Conservation (phyloP, 441 rosid species). For the Cnidoscolus chayamansa region DNA sequence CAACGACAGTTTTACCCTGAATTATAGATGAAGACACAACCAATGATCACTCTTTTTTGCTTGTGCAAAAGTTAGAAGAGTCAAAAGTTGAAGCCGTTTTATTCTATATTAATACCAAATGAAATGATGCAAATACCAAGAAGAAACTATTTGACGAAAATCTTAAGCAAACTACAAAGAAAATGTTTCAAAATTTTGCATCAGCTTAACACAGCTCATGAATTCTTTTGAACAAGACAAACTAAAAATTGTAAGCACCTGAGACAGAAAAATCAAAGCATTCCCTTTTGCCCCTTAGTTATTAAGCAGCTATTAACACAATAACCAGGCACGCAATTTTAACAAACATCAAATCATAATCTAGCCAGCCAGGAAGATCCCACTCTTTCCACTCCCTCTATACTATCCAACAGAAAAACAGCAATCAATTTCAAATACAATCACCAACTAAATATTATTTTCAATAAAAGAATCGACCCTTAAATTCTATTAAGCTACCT, state of each 20-base stretch:
- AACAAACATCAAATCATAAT: background rate
- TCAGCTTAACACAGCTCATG: background rate
- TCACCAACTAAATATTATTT: background rate
- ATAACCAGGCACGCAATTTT: background rate
- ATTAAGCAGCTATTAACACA: background rate
- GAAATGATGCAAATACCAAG: background rate
- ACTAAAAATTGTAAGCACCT: background rate
- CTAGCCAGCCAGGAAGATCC: background rate
- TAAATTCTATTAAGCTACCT: background rate
- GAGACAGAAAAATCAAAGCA: background rate
- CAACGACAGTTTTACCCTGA: conserved; percentile 85
- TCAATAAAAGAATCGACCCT: background rate
- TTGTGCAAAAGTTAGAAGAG: background rate
- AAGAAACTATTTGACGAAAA: background rate
- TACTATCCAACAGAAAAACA: background rate
- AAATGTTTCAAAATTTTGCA: background rate
- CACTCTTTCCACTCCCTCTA: background rate
- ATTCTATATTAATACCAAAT: background rate
- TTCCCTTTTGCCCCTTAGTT: background rate
- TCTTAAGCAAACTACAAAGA: background rate
- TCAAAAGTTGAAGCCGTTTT: background rate
- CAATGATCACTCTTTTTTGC: background rate
- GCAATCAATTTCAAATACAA: background rate
- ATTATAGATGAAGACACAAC: conserved; percentile 2
- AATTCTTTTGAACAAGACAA: too few relatives aligned